phyloP scores from a whole-genome alignment of 257 asterid species.

The Ligustrum vulgare region DNA sequence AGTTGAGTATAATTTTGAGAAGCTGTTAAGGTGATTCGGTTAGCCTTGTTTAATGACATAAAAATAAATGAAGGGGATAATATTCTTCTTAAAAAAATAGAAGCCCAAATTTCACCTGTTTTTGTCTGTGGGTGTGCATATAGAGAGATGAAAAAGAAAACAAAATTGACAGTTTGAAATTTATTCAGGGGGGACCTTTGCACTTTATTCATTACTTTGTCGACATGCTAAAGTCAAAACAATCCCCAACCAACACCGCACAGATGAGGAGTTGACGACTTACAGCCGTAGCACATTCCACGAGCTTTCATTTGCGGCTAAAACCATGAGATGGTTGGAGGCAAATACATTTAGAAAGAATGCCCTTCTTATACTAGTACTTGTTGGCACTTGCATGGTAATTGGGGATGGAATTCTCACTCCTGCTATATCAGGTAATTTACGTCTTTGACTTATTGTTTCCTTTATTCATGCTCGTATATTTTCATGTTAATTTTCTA shows the following conservation, averaged over 20 bases:
- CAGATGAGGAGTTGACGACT: constrained; percentile 98
- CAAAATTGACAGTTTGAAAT: not conserved
- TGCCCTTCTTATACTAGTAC: constrained; percentile 78
- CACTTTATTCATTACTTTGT: constrained; percentile 90
- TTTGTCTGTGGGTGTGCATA: not conserved
- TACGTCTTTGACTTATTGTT: not conserved
- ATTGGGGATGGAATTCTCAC: constrained; percentile 99
- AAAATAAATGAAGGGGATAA: too few species aligned
- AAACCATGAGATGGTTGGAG: constrained; percentile 92
- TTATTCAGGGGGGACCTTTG: constrained; percentile 84
- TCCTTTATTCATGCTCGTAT: not conserved
- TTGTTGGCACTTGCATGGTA: constrained; percentile 88
- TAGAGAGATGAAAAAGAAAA: not conserved
- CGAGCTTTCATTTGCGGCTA: constrained; percentile 90
- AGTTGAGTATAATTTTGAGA: too few species aligned
- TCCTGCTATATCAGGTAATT: constrained; percentile 93
- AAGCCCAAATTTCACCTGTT: not conserved
- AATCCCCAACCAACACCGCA: constrained; percentile 93
- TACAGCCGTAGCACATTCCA: constrained; percentile 85
- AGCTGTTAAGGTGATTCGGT: not conserved
- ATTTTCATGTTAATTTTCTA: not conserved
- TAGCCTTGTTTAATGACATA: not conserved
- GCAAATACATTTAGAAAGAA: constrained; percentile 58
- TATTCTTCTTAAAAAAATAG: too few species aligned
- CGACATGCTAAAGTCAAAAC: constrained; percentile 90